A percentile compares a stretch with the other conserved stretches of the same genome.
phyloP scores from a whole-genome alignment of 805 yeast species.

The Saccharomycopsis guyanensis region DNA sequence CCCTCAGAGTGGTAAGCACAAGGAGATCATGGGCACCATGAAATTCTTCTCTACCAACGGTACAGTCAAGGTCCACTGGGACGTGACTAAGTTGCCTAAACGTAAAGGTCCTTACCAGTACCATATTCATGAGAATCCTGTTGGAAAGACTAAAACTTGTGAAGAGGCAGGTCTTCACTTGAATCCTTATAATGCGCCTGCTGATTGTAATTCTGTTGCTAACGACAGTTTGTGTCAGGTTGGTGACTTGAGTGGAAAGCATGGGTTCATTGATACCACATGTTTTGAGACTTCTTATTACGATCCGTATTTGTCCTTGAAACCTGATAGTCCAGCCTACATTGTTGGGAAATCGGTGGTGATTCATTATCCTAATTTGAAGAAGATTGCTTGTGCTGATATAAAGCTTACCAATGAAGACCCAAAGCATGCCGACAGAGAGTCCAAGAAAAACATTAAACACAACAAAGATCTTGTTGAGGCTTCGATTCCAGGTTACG shows the following conservation, averaged over 20 bases:
- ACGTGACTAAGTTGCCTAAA: conserved; percentile 60
- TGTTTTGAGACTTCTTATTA: conserved; percentile 56
- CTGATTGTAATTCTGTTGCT: conserved; percentile 41
- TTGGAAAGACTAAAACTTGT: conserved; percentile 46
- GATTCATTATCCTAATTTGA: conserved; percentile 48
- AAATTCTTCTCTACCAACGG: conserved; percentile 55
- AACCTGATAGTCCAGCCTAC: conserved; percentile 46
- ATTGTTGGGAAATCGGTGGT: conserved; percentile 51
- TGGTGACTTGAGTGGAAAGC: conserved; percentile 74
- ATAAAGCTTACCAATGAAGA: conserved; percentile 31
- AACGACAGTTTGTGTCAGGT: conserved; percentile 56
- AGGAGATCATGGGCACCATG: conserved; percentile 42
- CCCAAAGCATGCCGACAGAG: conserved; percentile 21
- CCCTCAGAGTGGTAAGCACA: conserved; percentile 36
- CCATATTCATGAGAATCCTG: conserved; percentile 56
- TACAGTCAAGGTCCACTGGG: conserved; percentile 58
- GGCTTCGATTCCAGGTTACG: conserved; percentile 12
- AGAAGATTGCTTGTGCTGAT: conserved; percentile 57
- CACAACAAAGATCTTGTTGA: conserved; percentile 17
- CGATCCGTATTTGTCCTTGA: conserved; percentile 60
- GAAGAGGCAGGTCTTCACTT: conserved; percentile 50
- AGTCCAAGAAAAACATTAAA: conserved; percentile 21
- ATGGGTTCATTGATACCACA: conserved; percentile 63
- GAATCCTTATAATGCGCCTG: conserved; percentile 54
- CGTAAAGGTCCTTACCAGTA: conserved; percentile 62